Evolutionary conservation across 2,329 filamentous ascomycete genomes (phyloP), one percentile per base, ranked within the genome.

Genomic region (Aspergillus versicolor): DNA sequence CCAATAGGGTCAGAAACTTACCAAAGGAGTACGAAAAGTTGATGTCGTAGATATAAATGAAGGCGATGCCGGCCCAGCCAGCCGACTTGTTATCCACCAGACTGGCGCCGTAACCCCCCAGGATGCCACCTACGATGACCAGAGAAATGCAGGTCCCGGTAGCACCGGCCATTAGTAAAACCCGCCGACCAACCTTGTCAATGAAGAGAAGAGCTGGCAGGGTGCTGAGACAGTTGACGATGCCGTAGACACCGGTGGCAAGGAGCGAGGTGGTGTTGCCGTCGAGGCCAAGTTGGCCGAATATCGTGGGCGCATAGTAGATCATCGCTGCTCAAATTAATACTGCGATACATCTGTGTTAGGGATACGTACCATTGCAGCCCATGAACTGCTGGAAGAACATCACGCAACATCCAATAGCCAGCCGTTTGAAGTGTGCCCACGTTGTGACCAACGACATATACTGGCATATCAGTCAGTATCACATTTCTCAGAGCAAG

Each of bases 221-320:
- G 3, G 73, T 67, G 60, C 68, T 68, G 47, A 74, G 61, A 54
- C 69, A 67, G 62, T 78, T 73, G 59, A 73, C 67, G 30, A 77
- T 75, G 12, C 75, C 72, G 21, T 74, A 75, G 0, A 75, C 69
- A 19, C 71, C 72, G 1, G 72, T 71, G 34, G 70, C 69, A 13
- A 50, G 47, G 34, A 50, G 47, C 2, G 47, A 50, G 5, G 47
- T 37, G 15, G 70, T 73, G 52, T 73, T 74, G 3, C 71, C 70
- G 80, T 50, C 47, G 11, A 50, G 68, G 0, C 79, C 79, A 1
- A 82, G 65, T 46, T 77, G 73, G 0, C 57, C 63, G 61, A 81
- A 81, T 15, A 81, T 79, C 1, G 71, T 78, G 0, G 79, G 78
- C 0, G 78, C 77, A 52, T 81, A 81, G 65, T 80, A 81, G 19